Evolutionary conservation across 805 yeast genomes (phyloP), one percentile per base, ranked within the genome.

Genomic region (Yarrowia sp.): DNA sequence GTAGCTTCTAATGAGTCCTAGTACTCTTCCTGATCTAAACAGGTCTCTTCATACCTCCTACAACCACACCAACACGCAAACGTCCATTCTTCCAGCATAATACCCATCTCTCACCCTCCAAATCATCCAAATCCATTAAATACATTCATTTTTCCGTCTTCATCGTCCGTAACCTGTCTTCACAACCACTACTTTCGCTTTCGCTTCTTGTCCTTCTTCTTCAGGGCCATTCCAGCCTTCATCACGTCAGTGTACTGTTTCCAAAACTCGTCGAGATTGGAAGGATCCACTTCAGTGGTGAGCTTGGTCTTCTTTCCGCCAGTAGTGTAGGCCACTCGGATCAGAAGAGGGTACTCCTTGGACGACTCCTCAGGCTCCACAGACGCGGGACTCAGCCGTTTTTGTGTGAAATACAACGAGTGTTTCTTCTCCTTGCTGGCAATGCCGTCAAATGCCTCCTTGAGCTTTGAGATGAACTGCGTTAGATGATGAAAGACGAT

Each of bases 121-220:
- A 36, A 10, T 12, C 13, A 36, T 10, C 38, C 38, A 36, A 24
- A 20, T 9, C 34, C 50, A 47, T 47, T 47, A 30, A 47, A 24
- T 46, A 46, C 50, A 24, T 44, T 42, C 49, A 12, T 46, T 46
- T 46, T 46, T 46, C 50, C 50, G 12, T 47, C 34, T 30, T 12
- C 30, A 24, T 24, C 30, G 30, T 24, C 30, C 30, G 3, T 13
- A 10, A 8, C 14, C 34, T 19, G 12, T 14, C 20, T 9, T 14
- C 14, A 24, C 3, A 1, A 24, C 52, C 38, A 30, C 52, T 47
- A 47, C 66, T 61, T 61, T 20, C 55, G 53, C 55, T 61, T 61
- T 47, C 55, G 19, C 55, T 61, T 61, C 66, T 61, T 47, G 38
- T 61, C 55, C 66, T 61, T 61, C 66, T 61, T 61, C 55, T 46